A percentile compares a stretch with the other conserved stretches of the same genome.
phyloP scores from a whole-genome alignment of 495 filamentous ascomycete species.

The Filosporella fistucella region DNA sequence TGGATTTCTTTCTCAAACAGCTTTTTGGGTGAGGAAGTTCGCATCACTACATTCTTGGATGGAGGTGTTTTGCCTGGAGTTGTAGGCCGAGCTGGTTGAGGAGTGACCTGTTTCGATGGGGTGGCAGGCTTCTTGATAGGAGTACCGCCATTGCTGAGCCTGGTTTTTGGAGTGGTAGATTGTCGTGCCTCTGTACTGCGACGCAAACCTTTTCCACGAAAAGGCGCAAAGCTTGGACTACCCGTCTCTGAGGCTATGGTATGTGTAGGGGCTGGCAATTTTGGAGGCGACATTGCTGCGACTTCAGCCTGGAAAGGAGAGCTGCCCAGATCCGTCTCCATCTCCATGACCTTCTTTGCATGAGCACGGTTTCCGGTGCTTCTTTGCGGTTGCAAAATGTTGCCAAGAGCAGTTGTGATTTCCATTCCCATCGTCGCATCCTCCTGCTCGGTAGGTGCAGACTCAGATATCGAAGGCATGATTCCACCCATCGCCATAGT shows the following conservation, averaged over 20 bases:
- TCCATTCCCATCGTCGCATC: constrained; percentile 62
- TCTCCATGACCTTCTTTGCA: constrained; percentile 56
- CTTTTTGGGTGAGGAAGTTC: constrained; percentile 50
- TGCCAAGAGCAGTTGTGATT: constrained; percentile 74
- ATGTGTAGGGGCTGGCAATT: constrained; percentile 29
- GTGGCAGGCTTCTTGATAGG: constrained; percentile 43
- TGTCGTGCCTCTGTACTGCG: constrained; percentile 38
- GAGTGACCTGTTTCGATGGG: constrained; percentile 46
- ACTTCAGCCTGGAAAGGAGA: constrained; percentile 47
- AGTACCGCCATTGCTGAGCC: constrained; percentile 9
- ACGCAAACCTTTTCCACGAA: constrained; percentile 48
- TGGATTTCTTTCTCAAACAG: constrained; percentile 46
- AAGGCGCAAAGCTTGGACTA: constrained; percentile 53
- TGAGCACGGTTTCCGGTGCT: constrained; percentile 37
- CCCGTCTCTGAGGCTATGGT: constrained; percentile 52
- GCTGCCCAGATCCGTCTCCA: constrained; percentile 42
- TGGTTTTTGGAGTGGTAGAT: constrained; percentile 39
- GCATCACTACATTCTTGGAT: constrained; percentile 27
- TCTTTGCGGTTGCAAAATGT: constrained; percentile 54
- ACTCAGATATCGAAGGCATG: constrained; percentile 30
- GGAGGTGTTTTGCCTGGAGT: constrained; percentile 51
- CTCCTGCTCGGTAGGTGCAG: not conserved
- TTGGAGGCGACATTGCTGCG: constrained; percentile 30
- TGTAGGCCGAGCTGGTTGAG: constrained; percentile 43
- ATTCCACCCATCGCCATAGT: constrained; percentile 70